These are phyloP conservation scores for Backusella australiensis DNA, from an alignment of 192 early-diverging fungal genomes.

Conservation along the genomic window DNA sequence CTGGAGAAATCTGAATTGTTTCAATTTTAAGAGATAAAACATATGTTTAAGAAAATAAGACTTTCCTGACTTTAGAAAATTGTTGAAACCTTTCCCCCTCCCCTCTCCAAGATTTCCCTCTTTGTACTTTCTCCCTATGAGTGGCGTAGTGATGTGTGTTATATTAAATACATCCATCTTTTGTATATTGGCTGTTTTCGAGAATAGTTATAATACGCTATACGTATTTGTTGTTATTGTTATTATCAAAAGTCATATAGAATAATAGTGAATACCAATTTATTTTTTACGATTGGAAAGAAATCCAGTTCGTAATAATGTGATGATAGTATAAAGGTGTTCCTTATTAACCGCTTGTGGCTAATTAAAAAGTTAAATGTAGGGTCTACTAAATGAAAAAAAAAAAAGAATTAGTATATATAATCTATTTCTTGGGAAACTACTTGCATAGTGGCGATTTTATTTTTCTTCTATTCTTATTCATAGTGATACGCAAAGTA, in stretches of 20 bases:
- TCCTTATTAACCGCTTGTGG: background rate
- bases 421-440: background rate
- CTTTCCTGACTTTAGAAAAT: background rate
- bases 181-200: background rate
- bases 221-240: background rate
- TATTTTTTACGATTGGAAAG: conserved; percentile 1
- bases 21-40: conserved; percentile 5
- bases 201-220: background rate
- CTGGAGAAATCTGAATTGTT: background rate
- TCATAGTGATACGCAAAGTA: background rate
- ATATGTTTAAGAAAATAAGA: background rate
- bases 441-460: background rate
- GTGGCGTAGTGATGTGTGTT: background rate
- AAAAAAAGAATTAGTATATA: background rate
- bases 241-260: background rate
- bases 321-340: background rate
- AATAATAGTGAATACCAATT: background rate
- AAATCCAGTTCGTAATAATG: background rate
- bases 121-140: background rate
- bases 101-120: background rate
- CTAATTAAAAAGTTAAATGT: background rate
- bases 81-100: background rate
- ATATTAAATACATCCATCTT: background rate
- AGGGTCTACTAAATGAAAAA: background rate
- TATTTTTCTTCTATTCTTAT: background rate